Evolutionary conservation across 169 alveolate genomes (phyloP), one percentile per base, ranked within the genome.

Genomic region (Plasmodium sp.): DNA sequence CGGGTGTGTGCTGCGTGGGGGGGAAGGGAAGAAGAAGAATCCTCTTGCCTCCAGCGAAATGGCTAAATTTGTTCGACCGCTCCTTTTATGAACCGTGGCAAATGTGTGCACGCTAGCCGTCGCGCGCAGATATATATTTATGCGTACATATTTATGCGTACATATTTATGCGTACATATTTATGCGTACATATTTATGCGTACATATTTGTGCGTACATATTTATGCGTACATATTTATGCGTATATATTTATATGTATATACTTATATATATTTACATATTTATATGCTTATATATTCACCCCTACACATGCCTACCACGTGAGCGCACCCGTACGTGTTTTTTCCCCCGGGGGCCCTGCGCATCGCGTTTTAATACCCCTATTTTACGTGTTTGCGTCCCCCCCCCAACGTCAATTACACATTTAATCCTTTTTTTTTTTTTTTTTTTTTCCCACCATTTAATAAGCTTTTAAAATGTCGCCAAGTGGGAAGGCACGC

Each of bases 391-490:
- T 0, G 27, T 22, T 22, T 22, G 27, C 27, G 27, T 22, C 27
- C 27, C 27, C 27, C 27, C 27, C 27, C 27, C 27, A 22, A 22
- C 27, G 27, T 22, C 27, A 22, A 22, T 22, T 22, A 22, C 27
- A 22, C 27, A 22, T 22, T 22, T 22, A 22, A 22, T 83, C 31
- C 27, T 83, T 83, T 71, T 84, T 48, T 84, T 84, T 84, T 84
- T 51, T 71, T 72, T n/a, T 31, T 71, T 22, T 16, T 27, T 36
- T 72, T n/a, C 54, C 72, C 56, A 3, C 41, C 56, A 41, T 72
- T 85, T 85, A 71, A 77, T 67, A n/a, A 85, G 86, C 93, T 85
- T 85, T 85, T 85, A 85, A 85, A 85, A 79, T 77, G 85, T 85
- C 67, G 74, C 82, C 54, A 85, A 54, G 56, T 58, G 75, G 36